These are phyloP conservation scores for Agastache rugosa DNA, from an alignment of 257 asterid species.

Conservation along the genomic window DNA sequence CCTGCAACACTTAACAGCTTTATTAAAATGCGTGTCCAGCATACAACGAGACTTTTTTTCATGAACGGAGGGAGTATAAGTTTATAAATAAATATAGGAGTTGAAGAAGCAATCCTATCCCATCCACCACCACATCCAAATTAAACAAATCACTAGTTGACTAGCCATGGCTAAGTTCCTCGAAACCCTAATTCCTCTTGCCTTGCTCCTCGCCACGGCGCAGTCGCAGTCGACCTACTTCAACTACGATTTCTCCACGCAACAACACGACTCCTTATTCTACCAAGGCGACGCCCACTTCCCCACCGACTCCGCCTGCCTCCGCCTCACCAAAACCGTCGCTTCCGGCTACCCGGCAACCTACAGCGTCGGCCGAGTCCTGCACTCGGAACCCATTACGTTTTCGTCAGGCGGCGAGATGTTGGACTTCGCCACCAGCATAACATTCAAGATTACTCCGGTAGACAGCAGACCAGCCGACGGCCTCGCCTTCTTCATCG, in stretches of 20 bases:
- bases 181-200: constrained; percentile 3
- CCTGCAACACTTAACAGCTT: too few species aligned
- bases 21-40: too few species aligned
- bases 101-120: too few species aligned
- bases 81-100: too few species aligned
- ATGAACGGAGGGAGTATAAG: too few species aligned
- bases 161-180: not conserved
- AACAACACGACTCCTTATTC: not conserved
- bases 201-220: too few species aligned
- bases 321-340: constrained; percentile 1
- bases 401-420: not conserved
- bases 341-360: not conserved
- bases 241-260: not conserved
- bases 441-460: not conserved
- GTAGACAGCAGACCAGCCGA: not conserved
- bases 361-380: not conserved
- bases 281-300: constrained; percentile 15
- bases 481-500: constrained; percentile 30
- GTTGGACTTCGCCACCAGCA: not conserved
- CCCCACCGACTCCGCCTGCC: not conserved
- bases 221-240: not conserved
- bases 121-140: too few species aligned
- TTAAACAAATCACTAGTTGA: too few species aligned
- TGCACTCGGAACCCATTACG: not conserved
- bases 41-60: too few species aligned